A percentile compares a stretch with the other conserved stretches of the same genome.
Conservation (phyloP, 495 filamentous ascomycete genomes). For the Aspergillus mulundensis region DNA sequence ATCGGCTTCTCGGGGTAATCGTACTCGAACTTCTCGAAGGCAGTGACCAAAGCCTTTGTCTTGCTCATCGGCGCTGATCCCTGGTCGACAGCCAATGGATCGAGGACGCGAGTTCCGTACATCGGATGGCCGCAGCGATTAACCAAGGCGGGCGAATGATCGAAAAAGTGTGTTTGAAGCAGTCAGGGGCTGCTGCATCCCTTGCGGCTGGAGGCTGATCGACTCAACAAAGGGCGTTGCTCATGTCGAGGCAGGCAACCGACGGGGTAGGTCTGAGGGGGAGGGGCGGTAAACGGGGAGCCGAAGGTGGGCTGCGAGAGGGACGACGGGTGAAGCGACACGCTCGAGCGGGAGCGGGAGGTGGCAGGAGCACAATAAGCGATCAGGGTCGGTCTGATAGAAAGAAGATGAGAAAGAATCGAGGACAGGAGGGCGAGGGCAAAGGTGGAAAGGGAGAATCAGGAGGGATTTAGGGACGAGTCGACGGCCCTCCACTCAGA, state of each 20-base stretch:
- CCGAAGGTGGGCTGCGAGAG: neutral
- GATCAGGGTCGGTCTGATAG: neutral
- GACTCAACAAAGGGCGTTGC: constrained; percentile 20
- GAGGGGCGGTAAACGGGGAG: constrained; percentile 10
- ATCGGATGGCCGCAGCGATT: constrained; percentile 27
- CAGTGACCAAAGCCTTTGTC: constrained; percentile 37
- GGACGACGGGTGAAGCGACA: neutral
- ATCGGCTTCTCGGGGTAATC: constrained; percentile 40
- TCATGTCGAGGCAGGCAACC: constrained; percentile 22
- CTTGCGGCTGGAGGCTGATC: constrained; percentile 19
- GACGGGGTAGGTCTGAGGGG: neutral
- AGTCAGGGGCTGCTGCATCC: constrained; percentile 14
- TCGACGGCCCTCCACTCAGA: neutral
- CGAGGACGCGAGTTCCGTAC: constrained; percentile 33
- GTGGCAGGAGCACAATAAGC: neutral
- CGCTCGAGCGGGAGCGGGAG: neutral
- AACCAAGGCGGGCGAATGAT: neutral
- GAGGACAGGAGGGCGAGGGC: neutral
- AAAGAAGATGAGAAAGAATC: neutral
- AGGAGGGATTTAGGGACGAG: constrained; percentile 13
- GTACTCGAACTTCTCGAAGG: constrained; percentile 29
- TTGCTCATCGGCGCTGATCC: constrained; percentile 34
- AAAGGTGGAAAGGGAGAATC: constrained; percentile 10
- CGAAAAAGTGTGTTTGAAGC: neutral
- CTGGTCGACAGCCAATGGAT: constrained; percentile 32